Evolutionary conservation across 2,329 filamentous ascomycete species (phyloP), one percentile per base, ranked within the genome.

Genomic region (Botrytis galanthina): DNA sequence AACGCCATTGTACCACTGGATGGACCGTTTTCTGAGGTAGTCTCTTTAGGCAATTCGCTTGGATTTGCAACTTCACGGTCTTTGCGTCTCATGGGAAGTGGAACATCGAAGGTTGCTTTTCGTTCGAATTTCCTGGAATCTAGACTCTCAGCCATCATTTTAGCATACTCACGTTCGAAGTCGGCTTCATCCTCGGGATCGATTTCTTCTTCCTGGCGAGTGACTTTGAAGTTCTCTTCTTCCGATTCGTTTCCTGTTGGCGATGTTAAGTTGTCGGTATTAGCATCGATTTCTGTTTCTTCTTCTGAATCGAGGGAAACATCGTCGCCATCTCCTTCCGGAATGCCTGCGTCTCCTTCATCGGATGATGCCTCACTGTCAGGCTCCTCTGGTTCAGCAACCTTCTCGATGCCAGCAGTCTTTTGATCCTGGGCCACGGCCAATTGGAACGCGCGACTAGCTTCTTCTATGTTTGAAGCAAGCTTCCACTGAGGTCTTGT

Each of bases 141-240:
- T 79, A 97, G 85, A 84, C 95, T 98, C 82, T 99, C 96, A 69
- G 95, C 89, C 95, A 99, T 98, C 89, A 99, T 93, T 83, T 97
- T 98, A 54, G 96, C 95, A 82, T 97, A 96, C 83, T 98, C 96
- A 78, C 95, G 93, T 81, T 99, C 97, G 81, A 99, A 99, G 60
- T 99, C 96, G 10, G 95, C 96, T 80, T 99, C 96, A 59, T 92
- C 94, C 83, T 98, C 95, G 0, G 95, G 95, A 77, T 99, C 95
- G 73, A 95, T 88, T 78, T 95, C 89, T 81, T 98, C 94, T 81
- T 97, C 93, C 80, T 95, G 92, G 74, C 95, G 91, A 62, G 94
- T 97, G 66, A 99, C 95, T 61, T 98, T 89, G 77, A 98, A 97
- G 37, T 93, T 90, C 81, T 98, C 95, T 76, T 98, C 94, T 76